Evolutionary conservation across 2,329 filamentous ascomycete genomes (phyloP).

Genomic region (Lachnellula arida): DNA sequence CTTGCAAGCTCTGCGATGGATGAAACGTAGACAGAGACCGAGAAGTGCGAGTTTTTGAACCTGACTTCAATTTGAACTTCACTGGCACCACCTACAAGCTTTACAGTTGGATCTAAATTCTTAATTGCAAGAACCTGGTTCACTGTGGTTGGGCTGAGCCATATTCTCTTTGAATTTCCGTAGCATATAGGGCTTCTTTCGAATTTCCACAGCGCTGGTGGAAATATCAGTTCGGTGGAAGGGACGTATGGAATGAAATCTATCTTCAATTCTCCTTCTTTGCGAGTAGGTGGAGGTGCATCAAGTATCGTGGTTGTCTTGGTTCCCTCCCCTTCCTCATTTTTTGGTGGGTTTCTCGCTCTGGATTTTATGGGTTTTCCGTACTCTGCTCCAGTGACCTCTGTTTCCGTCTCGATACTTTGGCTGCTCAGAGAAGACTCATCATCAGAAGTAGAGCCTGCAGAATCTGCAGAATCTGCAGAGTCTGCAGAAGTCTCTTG

Average conservation of each 20-base stretch:
- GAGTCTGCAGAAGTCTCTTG: conserved; percentile 2
- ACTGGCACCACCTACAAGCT: conserved; percentile 92
- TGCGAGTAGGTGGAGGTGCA: conserved; percentile 35
- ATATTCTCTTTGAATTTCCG: conserved; percentile 90
- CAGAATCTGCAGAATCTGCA: conserved; percentile 7
- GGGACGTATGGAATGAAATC: conserved; percentile 93
- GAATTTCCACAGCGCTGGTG: conserved; percentile 76
- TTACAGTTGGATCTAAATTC: conserved; percentile 74
- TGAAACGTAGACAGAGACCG: conserved; percentile 84
- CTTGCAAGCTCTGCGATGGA: conserved; percentile 87
- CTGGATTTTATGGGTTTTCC: conserved; percentile 22
- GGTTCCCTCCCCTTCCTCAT: conserved; percentile 8
- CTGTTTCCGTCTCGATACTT: conserved; percentile 8
- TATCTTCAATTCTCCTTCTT: conserved; percentile 52
- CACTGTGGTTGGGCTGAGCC: conserved; percentile 85
- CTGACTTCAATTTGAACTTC: conserved; percentile 98
- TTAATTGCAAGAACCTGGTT: conserved; percentile 94
- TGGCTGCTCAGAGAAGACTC: conserved; percentile 12
- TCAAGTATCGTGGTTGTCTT: conserved; percentile 15
- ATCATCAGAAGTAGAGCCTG: conserved; percentile 3
- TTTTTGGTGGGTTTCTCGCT: conserved; percentile 2
- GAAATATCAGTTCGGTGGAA: conserved; percentile 93
- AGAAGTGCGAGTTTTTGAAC: conserved; percentile 92
- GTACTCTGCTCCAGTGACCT: conserved; percentile 14
- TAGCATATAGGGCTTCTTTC: conserved; percentile 78